These are phyloP conservation scores for Lyophyllum decastes DNA, from an alignment of 768 basidiomycete species.

Conservation along the genomic window DNA sequence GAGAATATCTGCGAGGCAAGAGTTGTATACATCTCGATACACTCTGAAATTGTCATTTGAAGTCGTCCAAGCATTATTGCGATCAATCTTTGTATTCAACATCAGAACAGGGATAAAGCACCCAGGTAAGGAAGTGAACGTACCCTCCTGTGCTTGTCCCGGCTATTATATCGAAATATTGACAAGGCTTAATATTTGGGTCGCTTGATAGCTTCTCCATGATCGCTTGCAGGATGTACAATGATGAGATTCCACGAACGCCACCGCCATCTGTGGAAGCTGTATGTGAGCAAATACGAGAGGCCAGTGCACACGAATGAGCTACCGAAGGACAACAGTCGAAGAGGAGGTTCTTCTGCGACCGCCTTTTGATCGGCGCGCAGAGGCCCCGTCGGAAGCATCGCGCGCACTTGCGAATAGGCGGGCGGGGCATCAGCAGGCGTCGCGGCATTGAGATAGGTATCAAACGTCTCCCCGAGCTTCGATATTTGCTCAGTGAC, in stretches of 20 bases:
- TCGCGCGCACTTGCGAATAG: constrained; percentile 24
- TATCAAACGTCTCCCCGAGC: constrained; percentile 19
- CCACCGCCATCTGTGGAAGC: constrained; percentile 32
- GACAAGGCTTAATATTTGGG: constrained; percentile 25
- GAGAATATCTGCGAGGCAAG: constrained; percentile 33
- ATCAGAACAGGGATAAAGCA: not conserved
- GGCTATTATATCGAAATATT: constrained; percentile 37
- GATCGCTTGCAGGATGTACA: constrained; percentile 30
- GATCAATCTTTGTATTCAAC: constrained; percentile 20
- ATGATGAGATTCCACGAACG: constrained; percentile 33
- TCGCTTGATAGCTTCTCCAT: constrained; percentile 27
- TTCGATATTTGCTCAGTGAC: constrained; percentile 12
- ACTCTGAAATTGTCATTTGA: constrained; percentile 34
- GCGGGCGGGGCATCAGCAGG: constrained; percentile 18
- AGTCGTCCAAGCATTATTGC: constrained; percentile 40
- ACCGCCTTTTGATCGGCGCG: constrained; percentile 24
- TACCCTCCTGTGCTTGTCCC: constrained; percentile 38
- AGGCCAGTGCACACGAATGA: constrained; percentile 3
- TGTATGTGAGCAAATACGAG: not conserved
- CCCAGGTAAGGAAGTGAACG: not conserved
- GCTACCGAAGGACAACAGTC: constrained; percentile 31
- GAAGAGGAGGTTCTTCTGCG: constrained; percentile 22
- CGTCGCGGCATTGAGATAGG: constrained; percentile 22
- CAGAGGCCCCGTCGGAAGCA: constrained; percentile 24
- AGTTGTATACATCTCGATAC: constrained; percentile 26